Base-by-base conservation (phyloP, 495 filamentous ascomycete genomes). In the Hypomontagnella monticulosa region DNA sequence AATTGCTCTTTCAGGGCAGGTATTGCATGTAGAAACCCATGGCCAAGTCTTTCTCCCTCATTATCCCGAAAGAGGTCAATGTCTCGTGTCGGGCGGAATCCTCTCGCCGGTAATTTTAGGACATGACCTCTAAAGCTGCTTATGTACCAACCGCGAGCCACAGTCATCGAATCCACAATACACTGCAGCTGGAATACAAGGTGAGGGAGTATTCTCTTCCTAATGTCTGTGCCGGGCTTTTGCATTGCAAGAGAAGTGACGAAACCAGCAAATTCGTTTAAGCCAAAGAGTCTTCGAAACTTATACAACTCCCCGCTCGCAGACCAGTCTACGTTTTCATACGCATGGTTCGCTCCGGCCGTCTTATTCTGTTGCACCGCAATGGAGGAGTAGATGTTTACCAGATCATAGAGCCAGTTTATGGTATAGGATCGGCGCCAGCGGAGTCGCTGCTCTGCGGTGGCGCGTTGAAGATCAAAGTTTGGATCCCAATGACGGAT, bases 381-480 rank as follows among this genome's bases (percentile, higher is more conserved):
- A 46, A 77, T 65, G 9, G 61, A 71, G 15, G 79, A 79, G 40
- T 72, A 79, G 16, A 80, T 32, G 32, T 80, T 81, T 54, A 81
- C 77, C 18, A 83, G 72, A 47, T 83, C 79, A 59, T 82, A 83
- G 1, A 84, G 77, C 80, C 78, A 81, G 70, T 81, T 83, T 65
- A 84, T 79, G 38, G 76, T 79, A 49, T 82, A 84, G 1, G 66
- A 53, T 4, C 79, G 75, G 12, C 81, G 78, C 80, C 81, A 82
- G 20, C 72, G 66, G 18, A 75, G 30, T n/a, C 78, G 66, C 34
- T 82, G 61, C 19, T 74, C 58, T 23, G 79, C 70, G 41, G 53
- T 78, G 3, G 78, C 75, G 10, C 46, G 23, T 53, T 71, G 57
- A 20, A 83, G 75, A 46, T 84, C 66, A 33, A 83, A 60, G 3